phyloP scores from a whole-genome alignment of 176 grass and related monocot genomes.

The Musa schizocarpa region DNA sequence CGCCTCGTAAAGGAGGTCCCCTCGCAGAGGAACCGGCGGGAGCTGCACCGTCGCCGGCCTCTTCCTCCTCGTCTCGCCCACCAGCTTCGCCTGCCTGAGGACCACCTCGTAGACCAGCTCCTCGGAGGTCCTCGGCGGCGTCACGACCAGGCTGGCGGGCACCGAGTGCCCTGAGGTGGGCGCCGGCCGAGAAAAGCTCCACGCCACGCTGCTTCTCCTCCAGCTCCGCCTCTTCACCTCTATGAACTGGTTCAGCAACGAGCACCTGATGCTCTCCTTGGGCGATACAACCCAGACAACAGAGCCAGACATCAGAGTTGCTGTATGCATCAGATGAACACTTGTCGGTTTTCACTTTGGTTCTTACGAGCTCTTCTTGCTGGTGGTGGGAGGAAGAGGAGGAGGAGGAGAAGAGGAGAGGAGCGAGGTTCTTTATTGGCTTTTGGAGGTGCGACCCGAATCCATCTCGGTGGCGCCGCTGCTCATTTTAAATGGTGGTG shows the following conservation, averaged over 20 bases:
- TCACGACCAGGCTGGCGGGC: background rate
- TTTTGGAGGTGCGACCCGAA: too few species aligned
- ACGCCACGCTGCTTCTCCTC: background rate
- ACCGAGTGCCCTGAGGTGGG: background rate
- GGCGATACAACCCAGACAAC: background rate
- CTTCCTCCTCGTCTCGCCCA: background rate
- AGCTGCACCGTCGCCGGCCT: background rate
- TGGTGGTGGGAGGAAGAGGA: too few species aligned
- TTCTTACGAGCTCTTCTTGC: too few species aligned
- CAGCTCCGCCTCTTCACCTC: background rate
- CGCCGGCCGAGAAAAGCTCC: background rate
- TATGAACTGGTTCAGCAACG: background rate
- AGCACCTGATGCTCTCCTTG: background rate
- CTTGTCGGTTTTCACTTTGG: too few species aligned
- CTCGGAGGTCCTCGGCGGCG: background rate
- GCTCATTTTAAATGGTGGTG: too few species aligned
- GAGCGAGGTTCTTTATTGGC: too few species aligned
- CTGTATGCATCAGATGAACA: too few species aligned
- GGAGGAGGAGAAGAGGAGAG: too few species aligned
- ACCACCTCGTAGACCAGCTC: background rate
- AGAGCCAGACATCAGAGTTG: background rate
- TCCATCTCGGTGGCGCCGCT: too few species aligned
- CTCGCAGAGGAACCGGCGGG: background rate
- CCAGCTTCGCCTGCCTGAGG: background rate
- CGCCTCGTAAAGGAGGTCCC: background rate